Conservation (phyloP, 768 basidiomycete genomes). For the Lactarius sanguifluus region DNA sequence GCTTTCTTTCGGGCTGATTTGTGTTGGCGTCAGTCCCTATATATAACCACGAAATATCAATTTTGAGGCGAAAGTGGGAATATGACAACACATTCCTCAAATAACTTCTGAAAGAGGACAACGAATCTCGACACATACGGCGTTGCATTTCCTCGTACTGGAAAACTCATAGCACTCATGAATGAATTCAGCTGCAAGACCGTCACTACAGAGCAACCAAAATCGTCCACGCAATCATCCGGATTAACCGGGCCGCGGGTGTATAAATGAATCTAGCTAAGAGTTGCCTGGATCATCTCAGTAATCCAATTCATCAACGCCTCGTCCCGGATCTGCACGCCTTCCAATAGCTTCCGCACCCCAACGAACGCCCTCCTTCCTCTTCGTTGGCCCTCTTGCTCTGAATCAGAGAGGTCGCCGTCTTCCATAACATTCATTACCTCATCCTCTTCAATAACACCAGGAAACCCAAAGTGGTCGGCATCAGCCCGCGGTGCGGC, state of each 20-base stretch:
- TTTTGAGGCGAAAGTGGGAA: neutral
- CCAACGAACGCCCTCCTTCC: conserved; percentile 72
- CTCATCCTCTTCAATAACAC: conserved; percentile 74
- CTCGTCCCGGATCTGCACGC: conserved; percentile 65
- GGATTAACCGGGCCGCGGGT: neutral
- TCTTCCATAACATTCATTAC: conserved; percentile 49
- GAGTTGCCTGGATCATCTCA: conserved; percentile 54
- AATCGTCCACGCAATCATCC: neutral
- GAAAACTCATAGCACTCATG: conserved; percentile 11
- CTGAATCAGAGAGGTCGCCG: conserved; percentile 37
- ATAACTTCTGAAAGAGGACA: conserved; percentile 47
- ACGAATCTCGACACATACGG: conserved; percentile 49
- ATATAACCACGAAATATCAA: conserved; percentile 7
- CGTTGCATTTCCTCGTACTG: conserved; percentile 14
- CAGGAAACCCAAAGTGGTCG: conserved; percentile 91
- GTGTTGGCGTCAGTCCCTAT: conserved; percentile 45
- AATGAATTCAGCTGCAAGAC: neutral
- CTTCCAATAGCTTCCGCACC: conserved; percentile 58
- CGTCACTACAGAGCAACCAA: neutral
- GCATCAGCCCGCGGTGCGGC: conserved; percentile 67
- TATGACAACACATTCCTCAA: conserved; percentile 39
- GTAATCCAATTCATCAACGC: conserved; percentile 55
- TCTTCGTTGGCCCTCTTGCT: conserved; percentile 65
- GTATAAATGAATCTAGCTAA: neutral
- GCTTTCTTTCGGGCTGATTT: conserved; percentile 47